A percentile compares a stretch with the other conserved stretches of the same genome.
These are phyloP conservation scores for Pleurotus giganteus DNA, from an alignment of 768 basidiomycete species.

Conservation along the genomic window DNA sequence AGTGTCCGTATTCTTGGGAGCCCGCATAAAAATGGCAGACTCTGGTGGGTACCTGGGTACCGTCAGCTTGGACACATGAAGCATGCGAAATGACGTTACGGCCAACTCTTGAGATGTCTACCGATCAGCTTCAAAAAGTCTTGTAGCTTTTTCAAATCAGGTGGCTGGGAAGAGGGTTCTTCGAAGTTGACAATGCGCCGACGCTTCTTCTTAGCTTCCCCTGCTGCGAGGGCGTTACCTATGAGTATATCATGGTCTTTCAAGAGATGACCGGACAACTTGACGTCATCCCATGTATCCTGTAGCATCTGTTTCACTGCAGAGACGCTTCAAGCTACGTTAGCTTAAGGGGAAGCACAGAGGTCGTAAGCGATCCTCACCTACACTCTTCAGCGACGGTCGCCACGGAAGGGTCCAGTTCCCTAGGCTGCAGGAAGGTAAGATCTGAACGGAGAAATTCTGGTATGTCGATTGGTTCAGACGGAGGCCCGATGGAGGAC, in stretches of 20 bases:
- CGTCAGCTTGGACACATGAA: conserved; percentile 1
- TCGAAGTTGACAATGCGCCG: conserved; percentile 28
- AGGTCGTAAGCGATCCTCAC: conserved; percentile 21
- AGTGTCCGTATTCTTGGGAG: conserved; percentile 63
- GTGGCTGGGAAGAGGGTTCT: conserved; percentile 37
- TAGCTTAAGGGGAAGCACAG: not conserved
- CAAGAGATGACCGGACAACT: conserved; percentile 53
- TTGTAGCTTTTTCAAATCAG: conserved; percentile 49
- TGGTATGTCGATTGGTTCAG: conserved; percentile 46
- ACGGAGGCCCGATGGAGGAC: conserved; percentile 64
- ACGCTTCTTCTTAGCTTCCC: conserved; percentile 28
- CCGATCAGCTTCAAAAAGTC: conserved; percentile 39
- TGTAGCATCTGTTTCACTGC: conserved; percentile 46
- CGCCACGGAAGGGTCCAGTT: not conserved
- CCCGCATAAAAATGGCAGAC: conserved; percentile 60
- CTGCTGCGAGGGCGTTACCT: conserved; percentile 24
- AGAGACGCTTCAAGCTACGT: conserved; percentile 38
- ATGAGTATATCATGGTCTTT: conserved; percentile 51
- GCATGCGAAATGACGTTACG: conserved; percentile 31
- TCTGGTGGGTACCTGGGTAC: conserved; percentile 45
- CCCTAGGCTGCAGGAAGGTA: conserved; percentile 1
- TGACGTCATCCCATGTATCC: conserved; percentile 52
- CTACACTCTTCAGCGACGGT: conserved; percentile 41
- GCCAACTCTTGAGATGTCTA: conserved; percentile 57
- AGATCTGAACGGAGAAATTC: conserved; percentile 9